A percentile compares a stretch with the other conserved stretches of the same genome.
These are phyloP conservation scores for Omphalotus olearius DNA, from an alignment of 1,284 basidiomycete genomes.

Conservation along the genomic window DNA sequence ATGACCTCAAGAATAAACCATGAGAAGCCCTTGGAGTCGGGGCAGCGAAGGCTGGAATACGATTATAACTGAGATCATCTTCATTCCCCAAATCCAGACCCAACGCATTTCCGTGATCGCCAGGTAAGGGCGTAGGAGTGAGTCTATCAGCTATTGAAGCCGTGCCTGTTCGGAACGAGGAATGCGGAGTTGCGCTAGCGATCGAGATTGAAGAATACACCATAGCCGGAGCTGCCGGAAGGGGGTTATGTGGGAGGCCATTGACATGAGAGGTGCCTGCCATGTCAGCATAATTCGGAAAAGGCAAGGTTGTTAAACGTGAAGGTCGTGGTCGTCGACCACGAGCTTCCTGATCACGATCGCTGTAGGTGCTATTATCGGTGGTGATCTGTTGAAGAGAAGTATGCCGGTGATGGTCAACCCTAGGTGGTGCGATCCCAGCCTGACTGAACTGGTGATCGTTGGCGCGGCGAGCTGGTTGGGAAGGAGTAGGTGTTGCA, in stretches of 20 bases:
- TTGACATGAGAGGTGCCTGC: background rate
- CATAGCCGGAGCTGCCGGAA: background rate
- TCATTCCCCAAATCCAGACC: conserved; percentile 4
- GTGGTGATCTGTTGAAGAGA: background rate
- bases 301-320: background rate
- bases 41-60: conserved; percentile 7
- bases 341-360: background rate
- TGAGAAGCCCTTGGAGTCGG: conserved; percentile 10
- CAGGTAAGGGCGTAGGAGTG: background rate
- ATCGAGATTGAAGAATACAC: background rate
- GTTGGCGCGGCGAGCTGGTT: background rate
- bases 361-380: background rate
- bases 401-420: background rate
- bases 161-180: background rate
- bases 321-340: background rate
- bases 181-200: background rate
- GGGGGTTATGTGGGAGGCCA: background rate
- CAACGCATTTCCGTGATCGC: conserved; percentile 1
- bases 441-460: background rate
- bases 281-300: background rate
- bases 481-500: conserved; percentile 3
- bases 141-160: too few relatives aligned
- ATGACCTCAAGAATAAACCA: conserved; percentile 7
- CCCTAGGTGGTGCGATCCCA: background rate
- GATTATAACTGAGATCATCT: background rate